Conservation (phyloP, 2,329 filamentous ascomycete genomes). For the Trichothecium sympodiale region DNA sequence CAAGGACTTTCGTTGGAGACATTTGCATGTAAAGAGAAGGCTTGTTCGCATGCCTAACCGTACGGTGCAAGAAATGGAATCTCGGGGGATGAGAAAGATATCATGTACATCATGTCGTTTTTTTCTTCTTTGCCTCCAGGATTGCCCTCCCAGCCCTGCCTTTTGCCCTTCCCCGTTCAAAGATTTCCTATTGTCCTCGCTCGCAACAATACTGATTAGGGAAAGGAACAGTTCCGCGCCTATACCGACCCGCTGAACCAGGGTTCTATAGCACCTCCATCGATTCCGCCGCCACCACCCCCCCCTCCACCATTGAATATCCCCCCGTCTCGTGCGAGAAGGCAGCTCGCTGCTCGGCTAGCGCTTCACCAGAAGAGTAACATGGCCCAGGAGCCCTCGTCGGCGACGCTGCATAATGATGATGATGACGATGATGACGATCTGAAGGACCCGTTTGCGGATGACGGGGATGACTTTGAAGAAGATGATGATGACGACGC, state of each 20-base stretch:
- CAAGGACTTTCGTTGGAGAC: too few relatives aligned
- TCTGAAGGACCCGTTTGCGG: conserved; percentile 36
- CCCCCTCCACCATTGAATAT: conserved; percentile 77
- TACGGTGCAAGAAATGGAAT: too few relatives aligned
- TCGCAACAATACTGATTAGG: too few relatives aligned
- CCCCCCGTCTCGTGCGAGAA: conserved; percentile 72
- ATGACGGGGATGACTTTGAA: conserved; percentile 43
- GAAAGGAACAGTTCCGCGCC: conserved; percentile 38
- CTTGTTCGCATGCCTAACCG: too few relatives aligned
- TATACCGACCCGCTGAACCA: conserved; percentile 43
- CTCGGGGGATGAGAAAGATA: too few relatives aligned
- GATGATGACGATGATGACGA: conserved; percentile 28
- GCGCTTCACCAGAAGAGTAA: conserved; percentile 61
- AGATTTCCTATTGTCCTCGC: too few relatives aligned
- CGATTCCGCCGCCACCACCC: conserved; percentile 46
- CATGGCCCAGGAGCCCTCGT: conserved; percentile 34
- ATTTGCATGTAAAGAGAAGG: too few relatives aligned
- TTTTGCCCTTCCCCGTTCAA: too few relatives aligned
- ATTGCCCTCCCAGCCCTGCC: too few relatives aligned
- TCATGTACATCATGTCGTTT: too few relatives aligned
- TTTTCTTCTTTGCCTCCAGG: too few relatives aligned
- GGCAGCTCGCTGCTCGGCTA: conserved; percentile 82
- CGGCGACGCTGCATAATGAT: conserved; percentile 25
- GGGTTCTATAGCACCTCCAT: conserved; percentile 42
- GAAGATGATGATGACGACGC: conserved; percentile 26